Evolutionary conservation across 2,329 filamentous ascomycete genomes (phyloP).

Genomic region (Xylaria sp.): DNA sequence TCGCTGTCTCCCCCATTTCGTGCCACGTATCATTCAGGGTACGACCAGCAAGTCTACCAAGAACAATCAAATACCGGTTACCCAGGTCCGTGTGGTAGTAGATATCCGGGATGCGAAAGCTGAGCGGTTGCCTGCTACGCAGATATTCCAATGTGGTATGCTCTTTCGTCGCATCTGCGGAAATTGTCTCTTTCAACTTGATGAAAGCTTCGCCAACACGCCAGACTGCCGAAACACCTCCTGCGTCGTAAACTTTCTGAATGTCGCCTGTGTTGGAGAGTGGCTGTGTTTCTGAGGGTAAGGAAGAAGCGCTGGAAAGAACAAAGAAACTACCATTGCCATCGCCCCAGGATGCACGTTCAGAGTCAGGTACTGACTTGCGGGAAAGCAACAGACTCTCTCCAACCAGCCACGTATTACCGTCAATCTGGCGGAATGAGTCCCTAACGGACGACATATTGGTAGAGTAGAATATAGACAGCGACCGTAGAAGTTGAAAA

Average conservation of each 20-base stretch:
- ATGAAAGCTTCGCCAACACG: conserved; percentile 32
- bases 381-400: conserved; percentile 27
- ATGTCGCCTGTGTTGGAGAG: conserved; percentile 27
- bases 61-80: conserved; percentile 29
- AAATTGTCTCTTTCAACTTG: conserved; percentile 28
- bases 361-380: conserved; percentile 24
- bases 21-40: conserved; percentile 28
- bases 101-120: conserved; percentile 28
- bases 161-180: conserved; percentile 29
- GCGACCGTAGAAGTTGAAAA: conserved; percentile 23
- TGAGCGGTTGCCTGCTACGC: conserved; percentile 24
- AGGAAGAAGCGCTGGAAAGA: conserved; percentile 21
- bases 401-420: conserved; percentile 25
- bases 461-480: conserved; percentile 26
- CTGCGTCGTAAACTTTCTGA: conserved; percentile 28
- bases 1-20: conserved; percentile 19
- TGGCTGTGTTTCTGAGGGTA: conserved; percentile 27
- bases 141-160: conserved; percentile 29
- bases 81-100: conserved; percentile 25
- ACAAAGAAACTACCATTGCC: conserved; percentile 29
- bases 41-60: conserved; percentile 24
- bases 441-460: conserved; percentile 20
- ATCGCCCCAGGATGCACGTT: conserved; percentile 26
- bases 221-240: conserved; percentile 30
- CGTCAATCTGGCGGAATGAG: conserved; percentile 29